Conservation (phyloP, 345 rosid genomes). For the Trapa bicornis region DNA sequence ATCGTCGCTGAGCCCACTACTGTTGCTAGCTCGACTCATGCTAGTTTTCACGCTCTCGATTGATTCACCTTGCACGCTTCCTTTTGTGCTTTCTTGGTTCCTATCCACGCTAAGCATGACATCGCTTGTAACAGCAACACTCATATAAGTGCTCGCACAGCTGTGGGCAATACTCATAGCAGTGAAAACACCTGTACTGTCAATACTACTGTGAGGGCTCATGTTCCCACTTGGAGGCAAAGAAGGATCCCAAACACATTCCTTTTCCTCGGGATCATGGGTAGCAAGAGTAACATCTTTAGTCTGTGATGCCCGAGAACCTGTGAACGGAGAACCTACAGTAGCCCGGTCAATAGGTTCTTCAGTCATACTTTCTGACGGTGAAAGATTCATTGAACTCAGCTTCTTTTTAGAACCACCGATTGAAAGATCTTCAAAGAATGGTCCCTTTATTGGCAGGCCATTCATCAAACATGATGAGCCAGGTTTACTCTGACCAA, state of each 20-base stretch:
- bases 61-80: conserved; percentile 59
- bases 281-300: conserved; percentile 44
- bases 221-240: conserved; percentile 83
- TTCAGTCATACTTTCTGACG: conserved; percentile 54
- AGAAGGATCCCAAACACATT: conserved; percentile 95
- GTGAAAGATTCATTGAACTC: conserved; percentile 40
- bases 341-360: conserved; percentile 36
- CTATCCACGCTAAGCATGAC: conserved; percentile 60
- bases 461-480: conserved; percentile 54
- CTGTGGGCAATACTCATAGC: conserved; percentile 83
- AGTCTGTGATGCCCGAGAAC: conserved; percentile 52
- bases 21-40: conserved; percentile 66
- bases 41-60: conserved; percentile 79
- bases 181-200: conserved; percentile 48
- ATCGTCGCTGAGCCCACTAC: conserved; percentile 84
- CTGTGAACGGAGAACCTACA: conserved; percentile 44
- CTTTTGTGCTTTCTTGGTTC: conserved; percentile 52
- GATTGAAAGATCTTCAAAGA: conserved; percentile 61
- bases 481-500: conserved; percentile 50
- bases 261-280: conserved; percentile 64
- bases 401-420: conserved; percentile 48
- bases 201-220: conserved; percentile 82
- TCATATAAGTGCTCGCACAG: conserved; percentile 38
- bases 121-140: conserved; percentile 60
- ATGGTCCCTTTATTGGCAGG: conserved; percentile 59